Base-by-base conservation (phyloP, 1,284 basidiomycete species). In the Moesziomyces globuligerus region DNA sequence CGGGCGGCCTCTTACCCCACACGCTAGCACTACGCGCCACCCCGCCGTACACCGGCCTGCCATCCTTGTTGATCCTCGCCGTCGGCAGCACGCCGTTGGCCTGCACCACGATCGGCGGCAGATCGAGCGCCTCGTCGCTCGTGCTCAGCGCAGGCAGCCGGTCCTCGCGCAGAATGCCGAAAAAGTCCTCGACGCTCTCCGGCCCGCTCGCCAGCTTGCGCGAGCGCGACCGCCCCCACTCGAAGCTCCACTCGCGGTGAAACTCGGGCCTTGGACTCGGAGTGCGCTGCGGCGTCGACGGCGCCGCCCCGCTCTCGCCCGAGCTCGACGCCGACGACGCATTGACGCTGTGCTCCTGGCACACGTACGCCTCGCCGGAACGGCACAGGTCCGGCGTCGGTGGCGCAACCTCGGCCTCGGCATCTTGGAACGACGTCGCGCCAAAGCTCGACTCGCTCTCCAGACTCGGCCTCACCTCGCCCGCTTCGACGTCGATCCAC, bases 161-260 rank as follows among this genome's bases (percentile, higher is more conserved):
- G 21, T 55, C 55, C 29, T 72, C 54, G 24, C 53, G 42, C 21
- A 78, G 46, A 18, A 79, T 75, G 21, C 76, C 76, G 40, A 79
- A 79, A 43, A 79, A 79, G 52, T 79, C 76, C 38, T 79, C 76
- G n/a, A 73, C 68, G 21, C 36, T 45, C 3, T 50, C 38, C 40
- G 51, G 42, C 23, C 25, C n/a, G 24, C 25, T 29, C 1, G 51
- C 41, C 13, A 8, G 18, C 41, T 61, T 54, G 23, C 36, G 28
- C 32, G 58, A 58, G 24, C 69, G 58, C 9, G 44, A 29, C 20
- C 46, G 48, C 25, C 58, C 69, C 55, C 65, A 58, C 20, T 67
- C 64, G 58, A 78, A 77, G 24, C 59, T 69, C 77, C 77, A 79
- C 15, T 77, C 74, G 24, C 73, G 61, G 39, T 72, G 66, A 38